Percentiles rank a stretch among this genome's conserved stretches.
phyloP scores from a whole-genome alignment of 2,329 filamentous ascomycete genomes.

The Aspergillus unguis region DNA sequence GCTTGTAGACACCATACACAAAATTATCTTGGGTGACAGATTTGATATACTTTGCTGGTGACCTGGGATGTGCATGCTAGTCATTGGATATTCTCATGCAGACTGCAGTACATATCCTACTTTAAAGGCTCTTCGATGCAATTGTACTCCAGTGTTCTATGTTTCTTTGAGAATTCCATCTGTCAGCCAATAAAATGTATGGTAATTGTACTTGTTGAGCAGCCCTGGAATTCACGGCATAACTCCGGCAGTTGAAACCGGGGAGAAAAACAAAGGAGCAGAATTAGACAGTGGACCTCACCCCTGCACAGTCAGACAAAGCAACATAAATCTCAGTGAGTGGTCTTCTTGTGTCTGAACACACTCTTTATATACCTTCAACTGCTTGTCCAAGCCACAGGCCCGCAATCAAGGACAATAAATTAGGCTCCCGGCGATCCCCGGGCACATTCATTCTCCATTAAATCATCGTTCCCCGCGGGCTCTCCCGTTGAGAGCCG shows the following conservation, averaged over 20 bases:
- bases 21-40: too few species aligned
- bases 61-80: too few species aligned
- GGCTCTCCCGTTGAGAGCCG: constrained; percentile 33
- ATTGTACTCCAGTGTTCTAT: background rate
- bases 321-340: background rate
- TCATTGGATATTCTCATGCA: too few species aligned
- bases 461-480: constrained; percentile 22
- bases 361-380: background rate
- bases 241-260: background rate
- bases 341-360: background rate
- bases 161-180: background rate
- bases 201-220: background rate
- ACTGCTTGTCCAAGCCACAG: constrained; percentile 4
- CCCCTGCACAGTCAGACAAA: background rate
- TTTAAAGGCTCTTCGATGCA: too few species aligned
- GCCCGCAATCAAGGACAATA: background rate
- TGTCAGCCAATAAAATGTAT: background rate
- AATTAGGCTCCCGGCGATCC: constrained; percentile 15
- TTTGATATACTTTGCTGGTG: too few species aligned
- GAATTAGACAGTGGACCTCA: background rate
- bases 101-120: too few species aligned
- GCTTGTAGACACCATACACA: too few species aligned
- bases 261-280: background rate
- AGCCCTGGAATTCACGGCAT: background rate
- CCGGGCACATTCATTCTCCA: constrained; percentile 1